A percentile compares a stretch with the other conserved stretches of the same genome.
Conservation (phyloP, 2,329 filamentous ascomycete genomes). For the Reticulascus tulasneorum region DNA sequence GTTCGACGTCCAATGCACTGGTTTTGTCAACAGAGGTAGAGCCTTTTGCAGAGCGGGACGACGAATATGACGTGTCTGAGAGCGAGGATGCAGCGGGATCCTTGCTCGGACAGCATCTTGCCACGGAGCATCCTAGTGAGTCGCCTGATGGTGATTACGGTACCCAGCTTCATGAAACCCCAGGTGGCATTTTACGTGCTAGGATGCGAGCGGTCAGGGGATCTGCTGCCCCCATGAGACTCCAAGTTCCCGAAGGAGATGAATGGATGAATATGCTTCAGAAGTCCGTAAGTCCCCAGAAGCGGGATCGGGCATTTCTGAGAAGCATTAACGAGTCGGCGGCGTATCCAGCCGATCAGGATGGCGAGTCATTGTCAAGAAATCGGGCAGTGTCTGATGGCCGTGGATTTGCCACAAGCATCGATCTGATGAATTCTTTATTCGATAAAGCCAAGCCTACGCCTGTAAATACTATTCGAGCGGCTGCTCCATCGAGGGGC, state of each 20-base stretch:
- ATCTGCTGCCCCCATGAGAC: constrained; percentile 52
- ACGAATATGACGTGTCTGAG: constrained; percentile 72
- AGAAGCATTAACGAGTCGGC: constrained; percentile 50
- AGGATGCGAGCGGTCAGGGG: constrained; percentile 61
- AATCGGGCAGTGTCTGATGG: constrained; percentile 39
- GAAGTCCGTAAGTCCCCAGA: constrained; percentile 89
- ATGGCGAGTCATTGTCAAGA: constrained; percentile 22
- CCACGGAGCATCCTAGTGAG: constrained; percentile 63
- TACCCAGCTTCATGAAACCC: constrained; percentile 45
- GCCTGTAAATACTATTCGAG: constrained; percentile 49
- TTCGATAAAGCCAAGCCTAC: constrained; percentile 70
- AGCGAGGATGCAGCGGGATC: constrained; percentile 74
- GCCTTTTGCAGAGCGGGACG: constrained; percentile 52
- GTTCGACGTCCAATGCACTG: constrained; percentile 63
- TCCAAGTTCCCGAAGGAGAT: constrained; percentile 64
- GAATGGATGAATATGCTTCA: constrained; percentile 94
- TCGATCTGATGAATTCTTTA: constrained; percentile 93
- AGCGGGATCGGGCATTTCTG: constrained; percentile 78
- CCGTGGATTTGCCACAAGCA: constrained; percentile 76
- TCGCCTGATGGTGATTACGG: constrained; percentile 48
- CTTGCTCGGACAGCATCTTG: constrained; percentile 68
- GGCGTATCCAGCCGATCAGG: constrained; percentile 34
- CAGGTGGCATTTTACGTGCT: constrained; percentile 60
- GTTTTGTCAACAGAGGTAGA: constrained; percentile 61
- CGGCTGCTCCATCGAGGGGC: constrained; percentile 54